Evolutionary conservation across 2,329 filamentous ascomycete genomes (phyloP).

Genomic region (Trichophyton mentagrophytes): DNA sequence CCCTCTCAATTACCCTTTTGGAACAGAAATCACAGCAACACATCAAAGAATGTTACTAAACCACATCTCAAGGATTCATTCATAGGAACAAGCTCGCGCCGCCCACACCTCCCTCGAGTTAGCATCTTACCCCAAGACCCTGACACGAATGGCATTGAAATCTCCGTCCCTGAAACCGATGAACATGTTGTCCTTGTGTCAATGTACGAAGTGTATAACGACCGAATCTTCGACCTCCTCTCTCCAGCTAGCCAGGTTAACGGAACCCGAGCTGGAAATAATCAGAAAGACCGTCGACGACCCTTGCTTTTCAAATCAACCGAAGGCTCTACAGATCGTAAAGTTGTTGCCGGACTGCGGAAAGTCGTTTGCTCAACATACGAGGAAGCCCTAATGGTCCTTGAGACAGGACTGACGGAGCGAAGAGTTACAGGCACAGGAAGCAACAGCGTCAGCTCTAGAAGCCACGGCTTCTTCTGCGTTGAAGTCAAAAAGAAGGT

Average conservation of each 20-base stretch:
- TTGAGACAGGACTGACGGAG: constrained; percentile 81
- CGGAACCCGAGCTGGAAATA: constrained; percentile 30
- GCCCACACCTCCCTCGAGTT: constrained; percentile 52
- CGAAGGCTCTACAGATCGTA: constrained; percentile 75
- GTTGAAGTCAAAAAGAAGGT: constrained; percentile 80
- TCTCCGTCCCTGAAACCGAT: constrained; percentile 53
- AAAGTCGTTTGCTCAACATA: constrained; percentile 79
- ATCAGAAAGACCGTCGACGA: constrained; percentile 57
- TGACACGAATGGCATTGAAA: constrained; percentile 56
- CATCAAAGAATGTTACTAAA: constrained; percentile 25
- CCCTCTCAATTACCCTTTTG: constrained; percentile 19
- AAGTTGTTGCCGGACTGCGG: constrained; percentile 79
- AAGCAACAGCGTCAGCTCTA: constrained; percentile 81
- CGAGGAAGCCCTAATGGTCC: constrained; percentile 72
- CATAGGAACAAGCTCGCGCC: constrained; percentile 43
- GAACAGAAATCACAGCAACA: constrained; percentile 13
- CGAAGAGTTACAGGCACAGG: constrained; percentile 78
- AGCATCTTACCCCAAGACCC: constrained; percentile 62
- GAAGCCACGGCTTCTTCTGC: constrained; percentile 93
- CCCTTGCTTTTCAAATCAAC: constrained; percentile 85
- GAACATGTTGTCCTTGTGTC: constrained; percentile 84
- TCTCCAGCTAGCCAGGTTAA: constrained; percentile 37
- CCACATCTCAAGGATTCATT: constrained; percentile 39
- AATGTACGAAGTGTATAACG: constrained; percentile 99
- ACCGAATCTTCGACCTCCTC: constrained; percentile 89